Evolutionary conservation across 176 grass and related monocot genomes (phyloP), one percentile per base, ranked within the genome.

Genomic region (Alloteropsis semialata): DNA sequence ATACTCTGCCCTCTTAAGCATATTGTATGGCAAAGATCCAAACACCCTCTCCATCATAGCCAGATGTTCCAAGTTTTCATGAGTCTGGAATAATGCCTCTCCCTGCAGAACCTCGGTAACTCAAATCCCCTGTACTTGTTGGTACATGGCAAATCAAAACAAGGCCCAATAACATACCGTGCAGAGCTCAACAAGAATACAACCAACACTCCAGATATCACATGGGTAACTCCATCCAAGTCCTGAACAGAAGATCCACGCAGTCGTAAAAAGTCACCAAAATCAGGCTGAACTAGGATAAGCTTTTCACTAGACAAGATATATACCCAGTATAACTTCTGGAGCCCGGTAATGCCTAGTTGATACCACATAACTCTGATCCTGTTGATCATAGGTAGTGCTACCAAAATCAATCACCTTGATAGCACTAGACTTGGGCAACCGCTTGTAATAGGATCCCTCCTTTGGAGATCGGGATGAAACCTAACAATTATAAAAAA

Each of bases 331-430:
- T 39, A 99, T 99, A 82, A 99, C 93, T 81, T 99, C 96, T 6
- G 96, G 96, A 28, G 96, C 96, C 10, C 96, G 86, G 66, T 99
- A 99, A 79, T 96, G 96, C 67, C 96, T 87, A 1, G 96, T 99
- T 21, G 96, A 99, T 15, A 99, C 91, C 25, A 99, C 88, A 69
- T 99, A 99, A 48, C 69, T 96, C 76, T 96, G 91, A 39, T 96
- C 83, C 10, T 84, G 85, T 13, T 87, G 85, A 60, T 88, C 91
- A 83, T 83, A 87, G 29, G 91, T 90, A 39, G 97, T 96, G 81
- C 97, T 99, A 30, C 97, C 97, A 99, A 99, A 99, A 94, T 99
- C 97, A 79, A 99, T 99, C 48, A 99, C 86, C 85, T 99, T 99
- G 39, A 99, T 94, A 68, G 85, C 91, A 85, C 93, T 94, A 24